These are phyloP conservation scores for Pythium monospermum DNA, from an alignment of 352 stramenopile genomes.

Conservation along the genomic window DNA sequence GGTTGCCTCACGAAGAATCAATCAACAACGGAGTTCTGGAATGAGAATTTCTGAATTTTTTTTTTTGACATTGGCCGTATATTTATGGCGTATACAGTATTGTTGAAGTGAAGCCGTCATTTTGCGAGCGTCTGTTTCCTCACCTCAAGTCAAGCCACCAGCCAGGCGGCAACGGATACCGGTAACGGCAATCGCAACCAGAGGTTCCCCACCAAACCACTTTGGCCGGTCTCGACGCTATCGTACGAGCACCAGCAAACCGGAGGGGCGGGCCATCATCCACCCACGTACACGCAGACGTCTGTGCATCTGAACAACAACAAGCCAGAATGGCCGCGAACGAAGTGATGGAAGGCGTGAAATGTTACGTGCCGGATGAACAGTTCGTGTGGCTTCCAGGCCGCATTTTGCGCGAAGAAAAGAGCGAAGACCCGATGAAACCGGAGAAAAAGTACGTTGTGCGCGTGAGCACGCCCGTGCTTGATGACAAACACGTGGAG, in stretches of 20 bases:
- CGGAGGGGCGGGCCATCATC: no score
- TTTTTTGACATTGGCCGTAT: no score
- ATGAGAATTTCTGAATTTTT: no score
- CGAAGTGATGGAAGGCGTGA: slow-evolving; percentile 32
- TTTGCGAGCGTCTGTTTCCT: slow-evolving; percentile 11
- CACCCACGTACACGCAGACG: no score
- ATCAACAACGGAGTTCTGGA: no score
- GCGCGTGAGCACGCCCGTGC: slow-evolving; percentile 39
- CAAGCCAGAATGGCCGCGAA: slow-evolving; percentile 15
- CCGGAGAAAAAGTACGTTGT: slow-evolving; percentile 52
- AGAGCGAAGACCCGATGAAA: slow-evolving; percentile 36
- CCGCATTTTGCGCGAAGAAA: slow-evolving; percentile 60
- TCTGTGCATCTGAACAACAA: no score
- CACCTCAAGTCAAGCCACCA: no score
- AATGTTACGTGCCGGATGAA: slow-evolving; percentile 82
- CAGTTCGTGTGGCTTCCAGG: slow-evolving; percentile 73
- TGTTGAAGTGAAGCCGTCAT: slow-evolving; percentile 22
- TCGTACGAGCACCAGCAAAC: no score
- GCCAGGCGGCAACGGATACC: no score
- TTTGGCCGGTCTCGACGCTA: no score
- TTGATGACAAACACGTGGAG: slow-evolving; percentile 15
- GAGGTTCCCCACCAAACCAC: not conserved
- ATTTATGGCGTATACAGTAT: slow-evolving; percentile 14
- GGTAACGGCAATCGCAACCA: not conserved
- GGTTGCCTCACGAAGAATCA: no score